A percentile compares a stretch with the other conserved stretches of the same genome.
phyloP scores from a whole-genome alignment of 352 stramenopile species.

The Globisporangium heterothallicum region DNA sequence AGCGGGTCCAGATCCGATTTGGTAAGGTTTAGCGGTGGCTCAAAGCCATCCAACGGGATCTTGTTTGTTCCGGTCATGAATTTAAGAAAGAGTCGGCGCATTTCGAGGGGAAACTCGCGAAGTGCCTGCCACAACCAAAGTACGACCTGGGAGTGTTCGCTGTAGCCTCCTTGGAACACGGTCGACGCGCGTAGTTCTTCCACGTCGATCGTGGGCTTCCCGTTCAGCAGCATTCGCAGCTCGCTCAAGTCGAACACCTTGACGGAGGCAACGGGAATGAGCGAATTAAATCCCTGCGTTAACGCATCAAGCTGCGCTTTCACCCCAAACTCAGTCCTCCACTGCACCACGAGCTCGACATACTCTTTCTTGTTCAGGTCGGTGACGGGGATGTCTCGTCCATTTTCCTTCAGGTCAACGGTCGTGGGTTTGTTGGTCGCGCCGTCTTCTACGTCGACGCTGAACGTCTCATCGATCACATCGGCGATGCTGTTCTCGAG shows the following conservation, averaged over 20 bases:
- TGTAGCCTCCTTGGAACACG: constrained; percentile 81
- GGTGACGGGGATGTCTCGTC: constrained; percentile 54
- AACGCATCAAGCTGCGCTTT: constrained; percentile 57
- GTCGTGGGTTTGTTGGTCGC: constrained; percentile 16
- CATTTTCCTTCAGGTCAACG: constrained; percentile 63
- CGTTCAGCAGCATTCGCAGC: constrained; percentile 42
- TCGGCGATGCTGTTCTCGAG: constrained; percentile 74
- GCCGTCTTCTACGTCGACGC: constrained; percentile 41
- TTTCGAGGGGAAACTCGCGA: constrained; percentile 53
- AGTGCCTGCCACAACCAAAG: constrained; percentile 85
- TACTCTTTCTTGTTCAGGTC: constrained; percentile 79
- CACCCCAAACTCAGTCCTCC: constrained; percentile 47
- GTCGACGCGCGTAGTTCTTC: constrained; percentile 78
- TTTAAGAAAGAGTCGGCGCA: constrained; percentile 66
- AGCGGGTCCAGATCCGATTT: constrained; percentile 66
- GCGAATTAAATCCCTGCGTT: constrained; percentile 34
- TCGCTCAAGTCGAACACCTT: constrained; percentile 41
- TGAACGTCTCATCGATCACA: constrained; percentile 85
- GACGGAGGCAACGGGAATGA: constrained; percentile 46
- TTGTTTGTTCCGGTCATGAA: constrained; percentile 85
- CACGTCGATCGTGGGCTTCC: constrained; percentile 69
- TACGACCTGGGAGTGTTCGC: constrained; percentile 64
- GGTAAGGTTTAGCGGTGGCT: constrained; percentile 83
- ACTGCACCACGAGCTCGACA: constrained; percentile 56
- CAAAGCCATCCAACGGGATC: constrained; percentile 80